phyloP scores from a whole-genome alignment of 805 yeast species.

The Ogataea chonburiensis region DNA sequence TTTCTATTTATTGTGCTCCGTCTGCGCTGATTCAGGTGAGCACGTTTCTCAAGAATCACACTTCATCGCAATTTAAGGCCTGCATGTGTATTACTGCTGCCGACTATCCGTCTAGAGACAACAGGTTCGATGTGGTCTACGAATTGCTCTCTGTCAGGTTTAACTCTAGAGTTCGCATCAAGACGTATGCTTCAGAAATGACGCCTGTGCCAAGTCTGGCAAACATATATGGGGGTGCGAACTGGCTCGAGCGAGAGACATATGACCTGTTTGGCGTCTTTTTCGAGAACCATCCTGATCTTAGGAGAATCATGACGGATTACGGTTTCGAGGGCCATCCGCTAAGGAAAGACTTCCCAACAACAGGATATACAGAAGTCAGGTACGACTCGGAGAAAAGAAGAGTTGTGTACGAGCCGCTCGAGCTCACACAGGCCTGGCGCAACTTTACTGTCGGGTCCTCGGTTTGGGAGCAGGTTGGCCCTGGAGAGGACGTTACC shows the following conservation, averaged over 20 bases:
- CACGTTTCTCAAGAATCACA: constrained; percentile 70
- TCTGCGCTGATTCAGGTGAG: constrained; percentile 69
- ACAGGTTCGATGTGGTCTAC: constrained; percentile 86
- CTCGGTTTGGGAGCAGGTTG: constrained; percentile 89
- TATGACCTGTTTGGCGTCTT: constrained; percentile 85
- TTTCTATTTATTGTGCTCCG: constrained; percentile 74
- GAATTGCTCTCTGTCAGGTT: constrained; percentile 77
- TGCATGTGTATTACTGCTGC: constrained; percentile 83
- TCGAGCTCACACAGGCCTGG: constrained; percentile 90
- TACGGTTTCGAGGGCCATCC: constrained; percentile 94
- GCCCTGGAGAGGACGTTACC: constrained; percentile 77
- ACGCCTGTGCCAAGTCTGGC: constrained; percentile 78
- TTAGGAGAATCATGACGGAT: constrained; percentile 87
- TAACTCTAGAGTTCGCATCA: constrained; percentile 84
- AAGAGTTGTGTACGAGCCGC: constrained; percentile 85
- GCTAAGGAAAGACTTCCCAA: constrained; percentile 87
- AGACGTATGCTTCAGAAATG: constrained; percentile 83
- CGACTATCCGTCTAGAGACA: constrained; percentile 79
- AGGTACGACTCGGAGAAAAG: constrained; percentile 89
- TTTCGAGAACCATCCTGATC: constrained; percentile 86
- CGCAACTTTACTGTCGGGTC: constrained; percentile 87
- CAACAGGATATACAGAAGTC: constrained; percentile 88
- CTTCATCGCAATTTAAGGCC: constrained; percentile 75
- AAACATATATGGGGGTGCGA: constrained; percentile 73
- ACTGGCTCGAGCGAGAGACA: constrained; percentile 90